Percentiles rank a stretch among this genome's conserved stretches.
These are phyloP conservation scores for Conoideocrella luteorostrata DNA, from an alignment of 2,329 filamentous ascomycete genomes.

Conservation along the genomic window DNA sequence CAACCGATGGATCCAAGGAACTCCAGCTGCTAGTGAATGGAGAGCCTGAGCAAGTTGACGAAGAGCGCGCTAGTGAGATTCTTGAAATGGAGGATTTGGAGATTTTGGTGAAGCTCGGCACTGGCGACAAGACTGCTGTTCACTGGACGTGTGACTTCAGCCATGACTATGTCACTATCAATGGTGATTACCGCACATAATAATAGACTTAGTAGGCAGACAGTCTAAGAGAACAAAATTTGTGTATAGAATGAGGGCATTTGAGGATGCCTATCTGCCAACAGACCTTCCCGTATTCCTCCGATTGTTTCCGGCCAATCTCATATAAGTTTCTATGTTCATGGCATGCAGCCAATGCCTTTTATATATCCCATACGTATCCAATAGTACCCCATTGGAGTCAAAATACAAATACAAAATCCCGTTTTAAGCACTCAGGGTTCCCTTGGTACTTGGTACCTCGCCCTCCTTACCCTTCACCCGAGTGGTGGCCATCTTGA, in stretches of 20 bases:
- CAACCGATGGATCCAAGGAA: conserved; percentile 68
- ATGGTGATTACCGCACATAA: conserved; percentile 61
- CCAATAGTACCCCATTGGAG: conserved; percentile 7
- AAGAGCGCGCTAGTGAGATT: conserved; percentile 70
- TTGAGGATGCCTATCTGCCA: no score
- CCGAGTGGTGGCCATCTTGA: conserved; percentile 67
- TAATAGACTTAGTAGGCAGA: no score
- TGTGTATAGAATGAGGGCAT: no score
- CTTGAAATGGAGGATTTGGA: conserved; percentile 72
- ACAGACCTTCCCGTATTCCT: no score
- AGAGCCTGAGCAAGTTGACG: conserved; percentile 74
- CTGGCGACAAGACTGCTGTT: conserved; percentile 59
- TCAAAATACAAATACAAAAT: no score
- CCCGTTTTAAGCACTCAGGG: conserved; percentile 53
- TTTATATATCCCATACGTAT: conserved; percentile 4
- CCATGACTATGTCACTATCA: conserved; percentile 70
- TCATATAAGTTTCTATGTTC: no score
- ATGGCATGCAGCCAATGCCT: no score
- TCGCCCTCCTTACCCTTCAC: conserved; percentile 81
- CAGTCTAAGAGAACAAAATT: no score
- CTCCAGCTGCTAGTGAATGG: conserved; percentile 71
- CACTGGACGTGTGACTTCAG: conserved; percentile 87
- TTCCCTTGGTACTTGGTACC: conserved; percentile 93
- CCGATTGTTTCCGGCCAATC: no score
- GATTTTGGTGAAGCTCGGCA: conserved; percentile 68